Base-by-base conservation (phyloP, 164 flowering plant species). In the Warburgia ugandensis region DNA sequence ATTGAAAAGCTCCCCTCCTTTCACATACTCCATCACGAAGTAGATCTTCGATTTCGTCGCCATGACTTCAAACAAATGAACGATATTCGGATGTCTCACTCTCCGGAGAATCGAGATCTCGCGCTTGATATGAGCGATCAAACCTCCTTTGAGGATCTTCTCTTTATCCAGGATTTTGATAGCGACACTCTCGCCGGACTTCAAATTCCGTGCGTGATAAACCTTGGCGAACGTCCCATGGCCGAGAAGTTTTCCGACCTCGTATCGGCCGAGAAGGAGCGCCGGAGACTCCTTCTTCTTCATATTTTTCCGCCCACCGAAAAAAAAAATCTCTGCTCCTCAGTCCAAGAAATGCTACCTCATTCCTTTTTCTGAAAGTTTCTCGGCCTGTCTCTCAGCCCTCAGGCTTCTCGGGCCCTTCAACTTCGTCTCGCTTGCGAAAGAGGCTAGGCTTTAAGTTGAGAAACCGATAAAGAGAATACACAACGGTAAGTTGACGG, bases 11-110 rank as follows among this genome's bases (percentile, higher is more conserved):
- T 70, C 74, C 6, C 71, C 74, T 12, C 74, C 74, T 13, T 21
- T 42, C 12, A 66, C 74, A 45, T 50, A 59, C 47, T 70, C 74
- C 74, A 70, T 70, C 7, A 70, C 74, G 59, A 70, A 70, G 45
- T 70, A 70, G 70, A 70, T 70, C 62, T 71, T 71, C 31, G 69
- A 16, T 41, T 68, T 64, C 9, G 76, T 64, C 31, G 72, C 72
- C 72, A 68, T 71, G 28, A 71, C 76, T 31, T 71, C 72, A 55
- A 68, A 64, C 11, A 68, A 62, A 50, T 64, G 67, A 1, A 68
- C 72, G 49, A 68, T 68, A 51, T 71, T 68, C 23, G 72, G 76
- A 50, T 71, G 76, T 9, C 70, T 64, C 17, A 65, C 68, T 8
- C 68, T 64, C 17, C 68, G 60, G 6, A 65, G 45, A 52, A 65